Evolutionary conservation across 140 eudicot species (phyloP), one percentile per base, ranked within the genome.

Genomic region (Ambrosia hybrid): DNA sequence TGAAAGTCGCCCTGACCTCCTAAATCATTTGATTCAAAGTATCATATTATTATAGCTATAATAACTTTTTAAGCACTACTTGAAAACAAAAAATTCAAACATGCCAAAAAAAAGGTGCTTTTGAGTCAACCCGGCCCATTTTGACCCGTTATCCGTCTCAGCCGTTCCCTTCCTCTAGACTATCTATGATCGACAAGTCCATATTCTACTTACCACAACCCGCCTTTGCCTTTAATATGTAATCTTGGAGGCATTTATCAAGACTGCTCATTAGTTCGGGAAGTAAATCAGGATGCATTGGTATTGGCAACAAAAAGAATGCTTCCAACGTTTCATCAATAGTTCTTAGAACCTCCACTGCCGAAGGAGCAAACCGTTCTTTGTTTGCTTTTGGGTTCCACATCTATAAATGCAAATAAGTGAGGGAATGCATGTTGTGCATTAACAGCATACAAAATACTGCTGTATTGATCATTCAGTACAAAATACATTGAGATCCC

Each of bases 291-390:
- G 89, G 88, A 85, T 90, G 94, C 80, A 81, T 81, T 6, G 99
- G 94, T 71, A 94, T 94, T 38, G 99, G 99, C 82, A 94, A 79
- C 74, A 86, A 57, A 83, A 90, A 88, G 82, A 94, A 94, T 15
- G 97, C 99, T 80, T 90, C 97, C 17, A 94, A 62, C 38, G 96
- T 87, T 72, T 90, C 99, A 74, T 94, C 96, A 36, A 88, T 69
- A 10, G 79, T 86, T 59, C 97, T 91, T 17, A 94, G 81, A 73
- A 94, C 91, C 67, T 88, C 97, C 68, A 86, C 87, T 10, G 91
- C 92, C 38, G 99, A 94, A 60, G 97, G 93, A 55, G 91, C 96
- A 88, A 88, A 74, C 14, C 80, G 76, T 73, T 85, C 96, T 72
- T 76, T 84, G 73, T 90, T 90, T 71, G 92, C 96, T 64, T 69